A percentile compares a stretch with the other conserved stretches of the same genome.
Evolutionary conservation across 495 filamentous ascomycete genomes (phyloP).

Genomic region (Talaromyces borbonicus): DNA sequence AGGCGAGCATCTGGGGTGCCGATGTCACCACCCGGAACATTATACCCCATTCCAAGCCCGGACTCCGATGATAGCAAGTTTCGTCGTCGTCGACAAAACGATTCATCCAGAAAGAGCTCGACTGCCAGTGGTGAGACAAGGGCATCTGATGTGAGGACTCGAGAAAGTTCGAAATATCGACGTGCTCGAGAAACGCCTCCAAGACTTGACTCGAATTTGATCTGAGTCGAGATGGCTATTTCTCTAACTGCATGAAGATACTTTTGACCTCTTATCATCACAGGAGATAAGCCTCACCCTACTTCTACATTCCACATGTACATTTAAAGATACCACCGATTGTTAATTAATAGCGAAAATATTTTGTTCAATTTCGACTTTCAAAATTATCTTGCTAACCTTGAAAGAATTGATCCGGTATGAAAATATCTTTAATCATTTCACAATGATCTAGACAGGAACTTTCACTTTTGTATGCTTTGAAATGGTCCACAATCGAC

Average conservation of each 20-base stretch:
- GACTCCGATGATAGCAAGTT: slow-evolving; percentile 22
- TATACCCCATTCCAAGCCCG: slow-evolving; percentile 27
- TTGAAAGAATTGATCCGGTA: no score
- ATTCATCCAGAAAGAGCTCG: slow-evolving; percentile 1
- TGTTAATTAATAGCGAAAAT: no score
- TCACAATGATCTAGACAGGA: no score
- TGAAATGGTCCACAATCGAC: no score
- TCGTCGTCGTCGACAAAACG: background rate
- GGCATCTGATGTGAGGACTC: background rate
- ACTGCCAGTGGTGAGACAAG: background rate
- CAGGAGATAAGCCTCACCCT: no score
- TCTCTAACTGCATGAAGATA: no score
- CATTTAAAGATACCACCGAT: no score
- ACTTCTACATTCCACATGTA: background rate
- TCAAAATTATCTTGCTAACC: no score
- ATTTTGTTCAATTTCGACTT: no score
- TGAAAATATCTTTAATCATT: no score
- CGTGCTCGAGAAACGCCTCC: background rate
- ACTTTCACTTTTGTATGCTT: no score
- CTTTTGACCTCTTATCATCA: no score
- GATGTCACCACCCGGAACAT: slow-evolving; percentile 13
- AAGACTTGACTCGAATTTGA: slow-evolving; percentile 5
- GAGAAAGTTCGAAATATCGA: background rate
- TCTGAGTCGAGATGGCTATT: background rate
- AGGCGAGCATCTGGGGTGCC: slow-evolving; percentile 22